Evolutionary conservation across 2,329 filamentous ascomycete genomes (phyloP), one percentile per base, ranked within the genome.

Genomic region (Calonectria leucothoes): DNA sequence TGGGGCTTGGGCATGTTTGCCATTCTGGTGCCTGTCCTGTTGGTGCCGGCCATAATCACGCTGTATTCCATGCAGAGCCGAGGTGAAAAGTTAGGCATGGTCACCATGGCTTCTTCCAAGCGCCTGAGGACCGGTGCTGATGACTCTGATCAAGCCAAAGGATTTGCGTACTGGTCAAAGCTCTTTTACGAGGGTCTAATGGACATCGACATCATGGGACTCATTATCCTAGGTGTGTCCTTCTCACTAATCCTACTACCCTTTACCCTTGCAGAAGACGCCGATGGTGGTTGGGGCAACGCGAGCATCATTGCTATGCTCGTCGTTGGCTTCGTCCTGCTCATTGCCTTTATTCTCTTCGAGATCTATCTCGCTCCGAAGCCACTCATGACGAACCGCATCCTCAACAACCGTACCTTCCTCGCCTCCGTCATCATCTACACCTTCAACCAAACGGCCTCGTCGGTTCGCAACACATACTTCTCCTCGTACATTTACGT

Each of bases 1-100:
- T 93, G 91, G 91, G 91, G 88, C 3, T 89, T 91, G 77, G 91
- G 91, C 66, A 89, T 89, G 80, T 93, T 91, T 81, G 87, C 89
- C 69, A 91, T 93, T 75, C 87, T 93, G 49, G 81, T 91, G 6
- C 91, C 91, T 0, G 85, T 89, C 7, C 86, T 91, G 39, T 89
- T 90, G 63, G 75, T 37, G 12, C 55, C 55, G 6, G 55, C 55
- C 3, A 61, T 61, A 3, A 27, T 61, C 23, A 61, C 55, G 6
- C 23, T 61, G 1, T 61, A 61, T 23, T 39, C 55, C 5, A 61
- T 61, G 55, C 55, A 61, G 7, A 4, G 14, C 17, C 55, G 55
- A 3, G 55, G 55, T 17, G 55, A 61, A 3, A 61, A 61, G 33
- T 11, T 61, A 14, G 55, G 55, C 12, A 61, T 61, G 55, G 55